These are phyloP conservation scores for Byssochlamys sp. DNA, from an alignment of 2,329 filamentous ascomycete species.

Conservation along the genomic window DNA sequence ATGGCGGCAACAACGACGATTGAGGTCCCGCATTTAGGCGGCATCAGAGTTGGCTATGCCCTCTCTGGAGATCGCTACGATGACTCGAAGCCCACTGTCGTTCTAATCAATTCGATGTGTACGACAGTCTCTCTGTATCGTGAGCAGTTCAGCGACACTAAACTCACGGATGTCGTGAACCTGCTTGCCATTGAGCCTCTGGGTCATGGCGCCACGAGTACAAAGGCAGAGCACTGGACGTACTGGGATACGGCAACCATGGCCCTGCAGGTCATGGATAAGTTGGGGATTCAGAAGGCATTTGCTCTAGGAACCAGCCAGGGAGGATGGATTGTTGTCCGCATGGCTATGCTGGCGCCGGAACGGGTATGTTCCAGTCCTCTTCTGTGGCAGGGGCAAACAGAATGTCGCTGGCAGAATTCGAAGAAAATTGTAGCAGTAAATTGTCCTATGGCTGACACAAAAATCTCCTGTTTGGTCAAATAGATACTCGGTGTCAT, in stretches of 20 bases:
- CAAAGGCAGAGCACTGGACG: slow-evolving; percentile 34
- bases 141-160: slow-evolving; percentile 23
- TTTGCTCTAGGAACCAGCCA: slow-evolving; percentile 41
- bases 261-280: slow-evolving; percentile 43
- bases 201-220: slow-evolving; percentile 38
- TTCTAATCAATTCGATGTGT: slow-evolving; percentile 40
- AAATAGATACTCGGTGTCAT: slow-evolving; percentile 39
- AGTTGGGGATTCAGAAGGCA: slow-evolving; percentile 30
- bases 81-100: slow-evolving; percentile 37
- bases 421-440: neutral
- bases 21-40: slow-evolving; percentile 37
- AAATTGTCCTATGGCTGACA: neutral
- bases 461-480: neutral
- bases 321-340: slow-evolving; percentile 40
- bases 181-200: slow-evolving; percentile 42
- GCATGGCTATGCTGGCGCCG: slow-evolving; percentile 41
- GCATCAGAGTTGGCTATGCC: slow-evolving; percentile 37
- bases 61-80: slow-evolving; percentile 36
- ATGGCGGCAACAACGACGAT: slow-evolving; percentile 17
- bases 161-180: slow-evolving; percentile 30
- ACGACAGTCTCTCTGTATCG: slow-evolving; percentile 34
- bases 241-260: slow-evolving; percentile 45
- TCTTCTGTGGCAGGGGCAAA: neutral
- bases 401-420: neutral
- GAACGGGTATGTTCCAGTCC: slow-evolving; percentile 23